phyloP scores from a whole-genome alignment of 495 filamentous ascomycete species.

The Podospora comata region DNA sequence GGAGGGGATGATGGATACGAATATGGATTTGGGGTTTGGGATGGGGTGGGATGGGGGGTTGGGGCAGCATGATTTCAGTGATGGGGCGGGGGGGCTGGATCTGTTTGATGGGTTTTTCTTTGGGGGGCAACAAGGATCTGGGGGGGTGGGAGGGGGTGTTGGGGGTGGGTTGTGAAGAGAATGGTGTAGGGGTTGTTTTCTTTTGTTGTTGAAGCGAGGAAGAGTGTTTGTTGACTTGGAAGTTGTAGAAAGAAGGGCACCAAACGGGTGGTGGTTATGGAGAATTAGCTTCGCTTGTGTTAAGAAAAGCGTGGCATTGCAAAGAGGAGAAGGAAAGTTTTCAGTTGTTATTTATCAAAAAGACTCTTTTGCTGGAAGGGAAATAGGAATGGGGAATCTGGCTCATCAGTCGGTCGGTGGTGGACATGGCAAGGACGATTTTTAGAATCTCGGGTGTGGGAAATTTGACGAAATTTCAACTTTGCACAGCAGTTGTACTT shows the following conservation, averaged over 20 bases:
- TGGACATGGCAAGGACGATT: background rate
- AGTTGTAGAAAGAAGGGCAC: too few relatives aligned
- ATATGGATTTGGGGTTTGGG: conserved; percentile 71
- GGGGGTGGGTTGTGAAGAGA: background rate
- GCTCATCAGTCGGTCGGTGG: too few relatives aligned
- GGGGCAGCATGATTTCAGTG: conserved; percentile 71
- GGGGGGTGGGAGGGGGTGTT: conserved; percentile 11
- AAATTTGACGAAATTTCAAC: background rate
- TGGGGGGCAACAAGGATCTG: conserved; percentile 51
- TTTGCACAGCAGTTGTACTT: background rate
- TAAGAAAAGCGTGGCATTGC: too few relatives aligned
- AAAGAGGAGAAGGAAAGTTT: too few relatives aligned
- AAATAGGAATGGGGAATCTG: background rate
- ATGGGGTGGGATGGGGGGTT: conserved; percentile 58
- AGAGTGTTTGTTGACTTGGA: too few relatives aligned
- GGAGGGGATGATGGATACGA: conserved; percentile 32
- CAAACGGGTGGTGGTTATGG: too few relatives aligned
- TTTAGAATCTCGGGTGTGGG: background rate
- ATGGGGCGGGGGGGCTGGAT: conserved; percentile 69
- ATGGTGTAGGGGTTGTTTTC: background rate
- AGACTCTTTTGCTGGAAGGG: background rate
- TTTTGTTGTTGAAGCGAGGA: background rate
- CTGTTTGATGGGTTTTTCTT: conserved; percentile 93
- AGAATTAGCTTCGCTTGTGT: too few relatives aligned
- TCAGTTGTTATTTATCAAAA: background rate